Percentiles rank a stretch among this genome's conserved stretches.
These are phyloP conservation scores for Phoenix dactylifera DNA, from an alignment of 176 grass and related monocot species.

Conservation along the genomic window DNA sequence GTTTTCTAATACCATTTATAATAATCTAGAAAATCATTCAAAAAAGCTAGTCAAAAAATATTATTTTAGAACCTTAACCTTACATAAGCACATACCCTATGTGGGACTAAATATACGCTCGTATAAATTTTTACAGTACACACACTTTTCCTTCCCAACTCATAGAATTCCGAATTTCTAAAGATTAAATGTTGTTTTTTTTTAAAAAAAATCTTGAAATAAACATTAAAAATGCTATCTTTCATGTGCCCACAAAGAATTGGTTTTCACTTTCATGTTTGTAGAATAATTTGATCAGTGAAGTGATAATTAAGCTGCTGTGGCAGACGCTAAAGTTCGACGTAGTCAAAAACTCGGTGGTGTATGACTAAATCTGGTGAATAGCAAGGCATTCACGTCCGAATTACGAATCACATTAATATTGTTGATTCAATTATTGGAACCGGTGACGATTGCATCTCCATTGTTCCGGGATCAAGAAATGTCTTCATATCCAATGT, in stretches of 20 bases:
- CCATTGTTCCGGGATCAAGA: background rate
- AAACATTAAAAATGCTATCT: no score
- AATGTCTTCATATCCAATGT: background rate
- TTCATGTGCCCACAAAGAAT: background rate
- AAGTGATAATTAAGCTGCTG: no score
- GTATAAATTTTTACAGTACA: background rate
- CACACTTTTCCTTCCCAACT: no score
- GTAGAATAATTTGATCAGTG: slow-evolving; percentile 14
- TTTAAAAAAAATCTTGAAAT: no score
- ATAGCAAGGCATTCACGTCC: slow-evolving; percentile 9
- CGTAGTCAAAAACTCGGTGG: slow-evolving; percentile 17
- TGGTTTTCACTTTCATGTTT: background rate
- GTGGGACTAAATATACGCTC: no score
- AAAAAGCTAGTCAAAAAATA: no score
- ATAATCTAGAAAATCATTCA: no score
- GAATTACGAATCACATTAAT: background rate
- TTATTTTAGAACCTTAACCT: no score
- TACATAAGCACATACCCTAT: no score
- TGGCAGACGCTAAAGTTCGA: slow-evolving; percentile 16
- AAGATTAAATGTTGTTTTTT: no score
- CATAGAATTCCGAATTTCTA: no score
- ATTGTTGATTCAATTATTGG: background rate
- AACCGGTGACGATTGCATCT: slow-evolving; percentile 11
- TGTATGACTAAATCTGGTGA: slow-evolving; percentile 6
- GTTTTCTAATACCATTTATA: no score